Base-by-base conservation (phyloP, 805 yeast species). In the Clavispora fructus region DNA sequence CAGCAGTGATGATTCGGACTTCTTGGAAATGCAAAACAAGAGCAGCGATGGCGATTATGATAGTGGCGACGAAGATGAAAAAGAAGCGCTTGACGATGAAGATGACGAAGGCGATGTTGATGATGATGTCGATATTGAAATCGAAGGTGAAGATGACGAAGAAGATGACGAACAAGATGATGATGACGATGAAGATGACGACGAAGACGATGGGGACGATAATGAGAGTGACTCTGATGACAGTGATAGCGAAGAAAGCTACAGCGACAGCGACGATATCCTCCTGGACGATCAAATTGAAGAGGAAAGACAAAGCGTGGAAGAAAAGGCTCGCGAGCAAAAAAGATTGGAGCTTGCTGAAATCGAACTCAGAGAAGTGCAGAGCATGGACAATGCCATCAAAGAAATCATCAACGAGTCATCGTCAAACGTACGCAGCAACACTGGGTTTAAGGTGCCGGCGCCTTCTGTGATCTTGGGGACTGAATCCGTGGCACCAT, bases 301-400 rank as follows among this genome's bases (percentile, higher is more conserved):
- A 19, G 56, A 54, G 16, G 55, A 53, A 4, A 60, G 55, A 14
- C 57, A 45, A 6, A 59, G 54, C 1, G 59, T 54, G 19, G 62
- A 55, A 33, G 59, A 56, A 16, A 62, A 55, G 7, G 56, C 27
- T 26, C 33, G 41, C 23, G 27, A 31, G 6, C 16, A 32, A 39
- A 26, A 35, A 40, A 39, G 27, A 28, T 26, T n/a, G n/a, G 41
- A 26, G 31, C 31, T 27, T 5, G 27, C 23, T 9, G 43, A 31
- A 9, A 7, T 32, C 4, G 50, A 45, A 23, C 45, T 58, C 29
- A 71, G 71, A 49, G 71, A 79, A 26, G 75, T 71, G 29, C 77
- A 73, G 4, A 79, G 75, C 31, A 51, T 85, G 41, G 88, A 83
- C 33, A n/a, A 71, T 64, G 42, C 85, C 83, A 54, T 78, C 80